Conservation (phyloP, 2,329 filamentous ascomycete genomes). For the Sporothrix euskadiensis region DNA sequence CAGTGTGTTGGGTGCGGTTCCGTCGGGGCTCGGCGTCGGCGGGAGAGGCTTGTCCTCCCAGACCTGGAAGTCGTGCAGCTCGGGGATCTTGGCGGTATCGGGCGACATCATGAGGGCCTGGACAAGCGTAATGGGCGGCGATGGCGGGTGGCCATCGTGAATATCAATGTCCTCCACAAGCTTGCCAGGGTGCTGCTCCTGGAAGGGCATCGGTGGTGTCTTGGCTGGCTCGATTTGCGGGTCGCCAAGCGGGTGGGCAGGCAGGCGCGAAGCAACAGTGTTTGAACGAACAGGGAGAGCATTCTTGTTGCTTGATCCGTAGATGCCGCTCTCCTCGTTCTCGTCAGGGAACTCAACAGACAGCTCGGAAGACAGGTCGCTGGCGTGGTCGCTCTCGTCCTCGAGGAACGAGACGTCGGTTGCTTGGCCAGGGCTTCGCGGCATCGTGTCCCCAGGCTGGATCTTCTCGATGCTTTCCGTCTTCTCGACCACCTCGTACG, state of each 20-base stretch:
- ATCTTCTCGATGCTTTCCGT: conserved; percentile 54
- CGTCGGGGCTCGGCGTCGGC: conserved; percentile 44
- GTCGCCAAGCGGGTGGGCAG: conserved; percentile 42
- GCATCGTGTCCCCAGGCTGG: conserved; percentile 40
- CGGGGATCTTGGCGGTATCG: conserved; percentile 41
- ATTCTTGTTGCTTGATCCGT: conserved; percentile 31
- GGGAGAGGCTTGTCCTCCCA: conserved; percentile 50
- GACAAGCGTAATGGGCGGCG: conserved; percentile 51
- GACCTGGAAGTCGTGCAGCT: conserved; percentile 46
- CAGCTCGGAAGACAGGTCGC: conserved; percentile 64
- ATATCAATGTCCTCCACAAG: conserved; percentile 26
- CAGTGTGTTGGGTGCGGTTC: not conserved
- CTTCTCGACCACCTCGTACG: conserved; percentile 57
- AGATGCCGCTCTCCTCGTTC: conserved; percentile 36
- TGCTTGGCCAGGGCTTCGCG: conserved; percentile 35
- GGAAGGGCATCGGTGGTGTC: conserved; percentile 33
- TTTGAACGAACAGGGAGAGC: conserved; percentile 35
- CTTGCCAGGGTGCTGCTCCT: conserved; percentile 27
- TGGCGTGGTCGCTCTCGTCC: conserved; percentile 51
- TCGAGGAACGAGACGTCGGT: conserved; percentile 50
- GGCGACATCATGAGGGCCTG: conserved; percentile 51
- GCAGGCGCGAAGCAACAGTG: conserved; percentile 42
- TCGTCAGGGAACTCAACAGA: conserved; percentile 52
- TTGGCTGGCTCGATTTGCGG: conserved; percentile 29
- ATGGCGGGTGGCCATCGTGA: conserved; percentile 40